Percentiles rank a stretch among this genome's conserved stretches.
Conservation (phyloP, 1,284 basidiomycete genomes). For the Vanrija sp. region DNA sequence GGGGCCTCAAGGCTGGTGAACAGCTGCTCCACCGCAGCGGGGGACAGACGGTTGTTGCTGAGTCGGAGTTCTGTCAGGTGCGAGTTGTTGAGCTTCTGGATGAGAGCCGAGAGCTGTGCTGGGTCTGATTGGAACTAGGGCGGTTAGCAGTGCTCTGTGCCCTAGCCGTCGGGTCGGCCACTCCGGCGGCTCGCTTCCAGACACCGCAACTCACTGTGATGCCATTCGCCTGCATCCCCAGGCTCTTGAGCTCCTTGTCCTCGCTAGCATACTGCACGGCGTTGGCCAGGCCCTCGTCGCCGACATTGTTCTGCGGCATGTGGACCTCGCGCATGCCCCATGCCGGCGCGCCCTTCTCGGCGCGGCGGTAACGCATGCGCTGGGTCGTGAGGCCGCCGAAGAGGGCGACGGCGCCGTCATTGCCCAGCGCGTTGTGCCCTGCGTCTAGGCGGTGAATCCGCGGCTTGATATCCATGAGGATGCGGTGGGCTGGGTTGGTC, state of each 20-base stretch:
- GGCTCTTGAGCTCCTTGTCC: constrained; percentile 28
- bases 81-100: constrained; percentile 29
- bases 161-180: neutral
- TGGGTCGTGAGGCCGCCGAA: constrained; percentile 30
- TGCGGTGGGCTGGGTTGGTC: constrained; percentile 29
- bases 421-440: constrained; percentile 39
- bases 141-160: neutral
- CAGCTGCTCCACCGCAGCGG: constrained; percentile 18
- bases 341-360: neutral
- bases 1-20: constrained; percentile 26
- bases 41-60: constrained; percentile 31
- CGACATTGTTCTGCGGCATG: constrained; percentile 27
- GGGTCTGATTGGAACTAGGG: neutral
- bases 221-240: constrained; percentile 35
- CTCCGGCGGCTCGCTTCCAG: neutral
- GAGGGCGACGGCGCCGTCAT: constrained; percentile 31
- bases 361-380: constrained; percentile 17
- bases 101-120: constrained; percentile 2
- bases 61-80: constrained; percentile 28
- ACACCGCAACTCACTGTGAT: constrained; percentile 27
- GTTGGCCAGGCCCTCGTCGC: constrained; percentile 5
- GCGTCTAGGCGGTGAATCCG: constrained; percentile 38
- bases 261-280: constrained; percentile 17
- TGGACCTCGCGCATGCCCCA: constrained; percentile 43
- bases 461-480: constrained; percentile 24